Conservation (phyloP, 441 rosid genomes). For the Croton laevigatus region DNA sequence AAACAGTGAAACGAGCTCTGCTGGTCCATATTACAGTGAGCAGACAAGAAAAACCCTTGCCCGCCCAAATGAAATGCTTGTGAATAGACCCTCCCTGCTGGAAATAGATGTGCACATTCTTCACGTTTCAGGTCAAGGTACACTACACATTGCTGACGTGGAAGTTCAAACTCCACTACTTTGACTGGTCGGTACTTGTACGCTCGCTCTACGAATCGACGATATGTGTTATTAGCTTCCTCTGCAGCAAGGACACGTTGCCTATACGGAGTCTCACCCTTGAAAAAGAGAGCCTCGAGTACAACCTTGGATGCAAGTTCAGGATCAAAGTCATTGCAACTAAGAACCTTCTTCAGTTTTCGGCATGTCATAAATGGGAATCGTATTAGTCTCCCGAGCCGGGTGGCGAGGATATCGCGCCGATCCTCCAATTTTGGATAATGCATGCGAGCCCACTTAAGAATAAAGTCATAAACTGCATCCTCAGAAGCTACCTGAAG, state of each 20-base stretch:
- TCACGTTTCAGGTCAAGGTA: constrained; percentile 74
- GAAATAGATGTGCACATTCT: constrained; percentile 61
- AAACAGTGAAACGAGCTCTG: constrained; percentile 62
- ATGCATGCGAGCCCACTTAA: constrained; percentile 69
- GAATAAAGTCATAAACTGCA: constrained; percentile 57
- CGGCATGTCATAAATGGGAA: constrained; percentile 82
- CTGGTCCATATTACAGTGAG: constrained; percentile 76
- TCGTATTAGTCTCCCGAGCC: constrained; percentile 62
- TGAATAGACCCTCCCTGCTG: constrained; percentile 56
- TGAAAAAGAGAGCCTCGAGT: constrained; percentile 79
- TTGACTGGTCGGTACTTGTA: constrained; percentile 74
- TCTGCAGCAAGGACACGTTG: constrained; percentile 49
- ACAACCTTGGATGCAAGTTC: constrained; percentile 57
- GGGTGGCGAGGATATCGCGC: constrained; percentile 50
- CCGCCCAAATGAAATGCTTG: constrained; percentile 81
- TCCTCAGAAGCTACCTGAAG: constrained; percentile 75
- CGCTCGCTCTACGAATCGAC: constrained; percentile 61
- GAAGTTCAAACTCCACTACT: constrained; percentile 73
- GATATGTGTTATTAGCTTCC: constrained; percentile 35
- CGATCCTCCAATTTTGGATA: constrained; percentile 66
- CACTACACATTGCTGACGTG: constrained; percentile 74
- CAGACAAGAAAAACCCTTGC: constrained; percentile 68
- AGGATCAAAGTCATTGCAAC: constrained; percentile 61
- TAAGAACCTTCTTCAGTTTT: constrained; percentile 66
- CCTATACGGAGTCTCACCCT: constrained; percentile 60